phyloP scores from a whole-genome alignment of 73 alveolate genomes.

The Paramecium pentaurelia region DNA sequence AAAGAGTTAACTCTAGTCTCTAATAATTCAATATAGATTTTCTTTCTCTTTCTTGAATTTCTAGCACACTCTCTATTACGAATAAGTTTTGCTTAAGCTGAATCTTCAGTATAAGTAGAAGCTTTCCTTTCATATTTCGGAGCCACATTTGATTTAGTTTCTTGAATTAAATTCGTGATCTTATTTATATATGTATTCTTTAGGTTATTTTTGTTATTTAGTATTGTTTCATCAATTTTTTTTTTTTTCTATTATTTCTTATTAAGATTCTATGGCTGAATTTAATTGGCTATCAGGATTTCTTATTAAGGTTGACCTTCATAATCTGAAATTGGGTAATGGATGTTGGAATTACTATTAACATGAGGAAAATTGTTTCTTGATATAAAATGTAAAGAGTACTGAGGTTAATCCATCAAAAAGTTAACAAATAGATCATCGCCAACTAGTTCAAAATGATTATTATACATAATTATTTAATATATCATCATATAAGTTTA shows the following conservation, averaged over 20 bases:
- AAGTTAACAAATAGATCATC: background rate
- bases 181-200: constrained; percentile 50
- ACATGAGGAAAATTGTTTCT: background rate
- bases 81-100: background rate
- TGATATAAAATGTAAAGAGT: background rate
- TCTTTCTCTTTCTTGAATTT: constrained; percentile 61
- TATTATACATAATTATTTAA: background rate
- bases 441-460: constrained; percentile 11
- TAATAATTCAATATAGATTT: constrained; percentile 53
- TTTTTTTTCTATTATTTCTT: background rate
- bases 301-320: background rate
- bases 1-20: constrained; percentile 39
- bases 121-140: background rate
- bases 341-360: background rate
- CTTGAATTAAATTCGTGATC: constrained; percentile 16
- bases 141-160: background rate
- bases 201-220: constrained; percentile 13
- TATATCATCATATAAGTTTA: background rate
- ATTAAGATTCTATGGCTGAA: background rate
- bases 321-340: background rate
- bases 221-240: background rate
- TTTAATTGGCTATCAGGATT: background rate
- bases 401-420: background rate
- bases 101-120: background rate
- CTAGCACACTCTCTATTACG: constrained; percentile 60